Percentiles rank a stretch among this genome's conserved stretches.
These are phyloP conservation scores for Alternaria viburni DNA, from an alignment of 2,329 filamentous ascomycete genomes.

Conservation along the genomic window DNA sequence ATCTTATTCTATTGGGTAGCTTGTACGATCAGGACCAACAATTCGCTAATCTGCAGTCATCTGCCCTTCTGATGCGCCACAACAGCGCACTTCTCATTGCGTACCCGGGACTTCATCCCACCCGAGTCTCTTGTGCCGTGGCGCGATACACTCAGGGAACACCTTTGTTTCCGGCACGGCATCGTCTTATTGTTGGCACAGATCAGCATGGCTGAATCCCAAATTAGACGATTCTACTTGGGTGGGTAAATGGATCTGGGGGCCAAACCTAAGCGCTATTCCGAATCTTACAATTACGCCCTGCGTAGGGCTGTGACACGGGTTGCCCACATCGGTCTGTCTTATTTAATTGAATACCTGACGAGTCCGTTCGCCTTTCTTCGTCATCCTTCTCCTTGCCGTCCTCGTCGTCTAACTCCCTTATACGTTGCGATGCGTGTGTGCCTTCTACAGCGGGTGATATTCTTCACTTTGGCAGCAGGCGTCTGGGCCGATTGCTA, in stretches of 20 bases:
- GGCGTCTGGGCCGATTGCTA: not conserved
- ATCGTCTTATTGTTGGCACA: not conserved
- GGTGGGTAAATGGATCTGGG: not conserved
- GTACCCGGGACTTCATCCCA: not conserved
- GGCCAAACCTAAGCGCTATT: not conserved
- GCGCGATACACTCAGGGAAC: not conserved
- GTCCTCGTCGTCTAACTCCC: not conserved
- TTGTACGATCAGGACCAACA: not conserved
- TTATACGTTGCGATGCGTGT: not conserved
- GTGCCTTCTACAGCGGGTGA: not conserved
- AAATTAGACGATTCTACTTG: not conserved
- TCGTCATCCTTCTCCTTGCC: not conserved
- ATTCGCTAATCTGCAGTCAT: not conserved
- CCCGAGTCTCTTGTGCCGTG: not conserved
- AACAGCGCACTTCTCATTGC: not conserved
- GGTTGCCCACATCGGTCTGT: not conserved
- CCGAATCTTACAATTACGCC: not conserved
- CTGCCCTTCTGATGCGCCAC: not conserved
- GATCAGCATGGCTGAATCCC: not conserved
- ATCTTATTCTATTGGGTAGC: too few species aligned
- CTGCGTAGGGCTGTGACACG: not conserved
- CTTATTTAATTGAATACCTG: not conserved
- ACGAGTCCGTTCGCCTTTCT: not conserved
- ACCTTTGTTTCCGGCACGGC: not conserved
- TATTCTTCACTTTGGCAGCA: not conserved